Conservation (phyloP, 257 asterid genomes). For the Ajuga chamaepitys region DNA sequence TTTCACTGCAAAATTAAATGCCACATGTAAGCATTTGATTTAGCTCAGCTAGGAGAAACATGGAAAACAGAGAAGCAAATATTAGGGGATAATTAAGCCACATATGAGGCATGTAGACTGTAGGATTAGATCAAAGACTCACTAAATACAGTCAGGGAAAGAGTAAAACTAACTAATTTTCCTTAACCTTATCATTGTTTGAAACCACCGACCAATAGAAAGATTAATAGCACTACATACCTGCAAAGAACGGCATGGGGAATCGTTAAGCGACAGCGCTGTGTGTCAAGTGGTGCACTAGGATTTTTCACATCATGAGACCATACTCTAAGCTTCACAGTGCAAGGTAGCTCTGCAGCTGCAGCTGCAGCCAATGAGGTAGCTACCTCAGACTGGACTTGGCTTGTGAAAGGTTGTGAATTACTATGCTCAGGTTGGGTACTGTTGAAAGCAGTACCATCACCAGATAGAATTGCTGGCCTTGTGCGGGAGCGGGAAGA, state of each 20-base stretch:
- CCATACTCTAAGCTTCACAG: conserved; percentile 97
- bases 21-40: conserved; percentile 9
- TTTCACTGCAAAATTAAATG: conserved; percentile 46
- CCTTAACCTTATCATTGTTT: conserved; percentile 4
- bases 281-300: conserved; percentile 57
- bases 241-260: conserved; percentile 98
- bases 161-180: not conserved
- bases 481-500: conserved; percentile 52
- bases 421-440: conserved; percentile 39
- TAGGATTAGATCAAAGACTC: conserved; percentile 3
- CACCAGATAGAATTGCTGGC: conserved; percentile 37
- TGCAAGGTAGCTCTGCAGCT: conserved; percentile 94
- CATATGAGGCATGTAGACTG: not conserved
- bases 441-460: conserved; percentile 35
- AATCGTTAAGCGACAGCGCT: conserved; percentile 67
- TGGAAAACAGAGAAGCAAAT: not conserved
- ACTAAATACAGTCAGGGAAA: not conserved
- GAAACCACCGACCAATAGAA: conserved; percentile 5
- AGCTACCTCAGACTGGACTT: conserved; percentile 80
- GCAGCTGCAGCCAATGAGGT: conserved; percentile 88
- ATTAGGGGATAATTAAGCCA: not conserved
- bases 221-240: conserved; percentile 30
- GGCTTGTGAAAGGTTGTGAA: conserved; percentile 56
- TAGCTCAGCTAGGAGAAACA: conserved; percentile 2
- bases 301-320: conserved; percentile 77